Conservation (phyloP, 805 yeast species). For the Candida broadrunensis region DNA sequence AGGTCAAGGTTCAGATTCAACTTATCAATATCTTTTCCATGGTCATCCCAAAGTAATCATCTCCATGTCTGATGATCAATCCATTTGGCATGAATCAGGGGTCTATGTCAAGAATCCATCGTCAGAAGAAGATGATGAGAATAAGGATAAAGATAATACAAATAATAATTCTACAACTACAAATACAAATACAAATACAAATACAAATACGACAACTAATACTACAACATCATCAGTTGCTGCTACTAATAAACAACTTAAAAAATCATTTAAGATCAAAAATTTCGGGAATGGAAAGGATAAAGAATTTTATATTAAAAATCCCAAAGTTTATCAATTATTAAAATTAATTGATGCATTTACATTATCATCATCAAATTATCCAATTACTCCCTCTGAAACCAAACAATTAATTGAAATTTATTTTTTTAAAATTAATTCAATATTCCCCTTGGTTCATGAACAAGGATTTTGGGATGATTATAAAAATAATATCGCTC, state of each 20-base stretch:
- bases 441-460: conserved; percentile 29
- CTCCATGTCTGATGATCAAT: conserved; percentile 14
- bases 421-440: conserved; percentile 30
- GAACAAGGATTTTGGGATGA: conserved; percentile 26
- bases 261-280: background rate
- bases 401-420: conserved; percentile 18
- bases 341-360: conserved; percentile 27
- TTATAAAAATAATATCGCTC: conserved; percentile 15
- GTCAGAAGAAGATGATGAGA: conserved; percentile 4
- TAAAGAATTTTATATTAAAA: conserved; percentile 12
- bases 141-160: background rate
- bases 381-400: conserved; percentile 16
- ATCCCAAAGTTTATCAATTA: conserved; percentile 12
- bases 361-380: conserved; percentile 22
- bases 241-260: too few species aligned
- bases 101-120: conserved; percentile 14
- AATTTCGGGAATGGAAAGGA: conserved; percentile 9
- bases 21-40: conserved; percentile 20
- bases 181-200: background rate
- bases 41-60: conserved; percentile 25
- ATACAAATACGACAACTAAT: background rate
- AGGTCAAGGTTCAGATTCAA: conserved; percentile 14
- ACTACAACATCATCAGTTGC: background rate
- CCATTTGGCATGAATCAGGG: conserved; percentile 24
- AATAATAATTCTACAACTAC: background rate